Evolutionary conservation across 1,284 basidiomycete species (phyloP).

Genomic region (Moesziomyces sp.): DNA sequence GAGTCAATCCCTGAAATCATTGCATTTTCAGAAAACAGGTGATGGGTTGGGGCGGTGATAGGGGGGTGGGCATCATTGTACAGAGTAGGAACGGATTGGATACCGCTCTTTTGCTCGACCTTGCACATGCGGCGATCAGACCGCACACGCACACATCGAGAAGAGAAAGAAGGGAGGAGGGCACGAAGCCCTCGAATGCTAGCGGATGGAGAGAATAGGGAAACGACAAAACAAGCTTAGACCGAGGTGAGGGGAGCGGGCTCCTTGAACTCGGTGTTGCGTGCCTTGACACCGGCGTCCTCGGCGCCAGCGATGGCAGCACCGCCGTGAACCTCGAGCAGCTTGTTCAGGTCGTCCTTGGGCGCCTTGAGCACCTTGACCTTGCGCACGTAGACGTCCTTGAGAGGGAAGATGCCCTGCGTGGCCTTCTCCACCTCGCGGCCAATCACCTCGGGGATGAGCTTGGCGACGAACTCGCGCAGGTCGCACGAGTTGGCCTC

Average conservation of each 20-base stretch:
- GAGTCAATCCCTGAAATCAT: conserved; percentile 48
- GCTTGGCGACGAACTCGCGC: conserved; percentile 95
- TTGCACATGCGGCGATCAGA: not conserved
- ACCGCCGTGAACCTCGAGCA: conserved; percentile 94
- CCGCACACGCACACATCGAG: not conserved
- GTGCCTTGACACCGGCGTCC: conserved; percentile 88
- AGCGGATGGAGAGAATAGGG: conserved; percentile 3
- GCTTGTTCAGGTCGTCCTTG: conserved; percentile 93
- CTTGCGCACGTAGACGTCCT: conserved; percentile 94
- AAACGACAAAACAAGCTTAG: conserved; percentile 39
- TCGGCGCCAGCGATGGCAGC: conserved; percentile 69
- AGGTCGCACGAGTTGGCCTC: conserved; percentile 95
- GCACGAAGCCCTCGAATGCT: not conserved
- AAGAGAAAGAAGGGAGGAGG: conserved; percentile 12
- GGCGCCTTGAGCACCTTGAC: conserved; percentile 91
- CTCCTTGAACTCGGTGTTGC: conserved; percentile 88
- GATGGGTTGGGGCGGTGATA: conserved; percentile 7
- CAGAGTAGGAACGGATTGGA: conserved; percentile 26
- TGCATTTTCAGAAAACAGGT: conserved; percentile 33
- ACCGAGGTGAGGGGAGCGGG: conserved; percentile 83
- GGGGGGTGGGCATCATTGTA: conserved; percentile 34
- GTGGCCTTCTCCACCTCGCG: conserved; percentile 99
- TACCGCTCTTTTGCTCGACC: conserved; percentile 23
- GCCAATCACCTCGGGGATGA: conserved; percentile 98
- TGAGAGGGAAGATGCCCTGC: conserved; percentile 92